Conservation (phyloP, 1,284 basidiomycete species). For the Agaricales sp. region DNA sequence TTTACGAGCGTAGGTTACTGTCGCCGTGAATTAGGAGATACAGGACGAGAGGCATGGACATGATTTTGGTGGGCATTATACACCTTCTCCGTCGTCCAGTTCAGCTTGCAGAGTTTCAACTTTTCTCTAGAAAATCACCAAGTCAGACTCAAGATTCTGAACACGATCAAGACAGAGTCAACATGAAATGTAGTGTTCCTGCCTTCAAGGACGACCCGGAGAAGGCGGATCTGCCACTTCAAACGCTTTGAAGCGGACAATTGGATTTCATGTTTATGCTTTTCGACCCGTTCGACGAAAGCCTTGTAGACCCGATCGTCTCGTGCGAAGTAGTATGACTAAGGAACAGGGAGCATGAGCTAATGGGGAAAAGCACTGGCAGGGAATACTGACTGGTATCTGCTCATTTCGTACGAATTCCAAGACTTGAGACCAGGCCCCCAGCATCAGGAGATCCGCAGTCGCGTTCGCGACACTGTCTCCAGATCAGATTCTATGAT, state of each 20-base stretch:
- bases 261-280: conserved; percentile 39
- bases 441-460: conserved; percentile 62
- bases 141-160: conserved; percentile 6
- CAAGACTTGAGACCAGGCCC: conserved; percentile 55
- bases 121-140: conserved; percentile 39
- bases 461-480: conserved; percentile 71
- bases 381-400: conserved; percentile 45
- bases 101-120: conserved; percentile 48
- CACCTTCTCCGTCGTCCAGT: conserved; percentile 49
- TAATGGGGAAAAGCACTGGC: background rate
- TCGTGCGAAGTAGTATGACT: conserved; percentile 74
- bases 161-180: conserved; percentile 15
- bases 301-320: conserved; percentile 71
- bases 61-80: conserved; percentile 20
- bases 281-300: conserved; percentile 51
- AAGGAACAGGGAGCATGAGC: conserved; percentile 8
- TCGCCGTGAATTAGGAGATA: too few species aligned
- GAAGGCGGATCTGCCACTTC: conserved; percentile 60
- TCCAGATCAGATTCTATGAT: conserved; percentile 5
- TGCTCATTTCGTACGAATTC: conserved; percentile 40
- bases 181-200: conserved; percentile 55
- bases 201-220: conserved; percentile 54
- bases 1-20: too few species aligned
- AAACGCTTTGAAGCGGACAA: conserved; percentile 40
- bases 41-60: background rate